phyloP scores from a whole-genome alignment of 2,329 filamentous ascomycete species.

The Xylariaceae sp. region DNA sequence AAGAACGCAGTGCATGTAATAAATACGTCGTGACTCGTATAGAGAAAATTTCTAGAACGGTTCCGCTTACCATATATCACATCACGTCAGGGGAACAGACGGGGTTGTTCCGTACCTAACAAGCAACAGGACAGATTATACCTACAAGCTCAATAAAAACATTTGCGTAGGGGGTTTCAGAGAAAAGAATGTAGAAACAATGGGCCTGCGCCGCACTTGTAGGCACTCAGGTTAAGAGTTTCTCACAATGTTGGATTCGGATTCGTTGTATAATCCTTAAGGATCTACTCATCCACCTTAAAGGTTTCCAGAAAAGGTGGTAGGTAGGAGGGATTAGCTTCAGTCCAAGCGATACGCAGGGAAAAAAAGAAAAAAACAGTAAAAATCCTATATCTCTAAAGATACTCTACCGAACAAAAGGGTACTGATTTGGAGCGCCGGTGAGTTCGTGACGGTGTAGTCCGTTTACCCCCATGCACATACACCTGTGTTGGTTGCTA shows the following conservation, averaged over 20 bases:
- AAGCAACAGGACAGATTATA: background rate
- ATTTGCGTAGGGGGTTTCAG: background rate
- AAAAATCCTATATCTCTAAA: background rate
- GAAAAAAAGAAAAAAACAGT: background rate
- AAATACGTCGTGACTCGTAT: background rate
- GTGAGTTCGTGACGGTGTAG: background rate
- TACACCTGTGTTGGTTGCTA: slow-evolving; percentile 16
- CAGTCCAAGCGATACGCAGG: background rate
- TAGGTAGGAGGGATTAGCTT: slow-evolving; percentile 19
- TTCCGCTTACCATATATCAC: background rate
- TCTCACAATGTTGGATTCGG: slow-evolving; percentile 20
- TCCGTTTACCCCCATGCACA: slow-evolving; percentile 13
- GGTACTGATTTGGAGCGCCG: background rate
- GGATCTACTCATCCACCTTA: slow-evolving; percentile 24
- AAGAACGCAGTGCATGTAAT: too few relatives aligned
- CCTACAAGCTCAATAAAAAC: background rate
- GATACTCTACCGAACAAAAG: background rate
- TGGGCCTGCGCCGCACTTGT: slow-evolving; percentile 17
- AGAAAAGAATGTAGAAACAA: slow-evolving; percentile 10
- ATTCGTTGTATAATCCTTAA: slow-evolving; percentile 23
- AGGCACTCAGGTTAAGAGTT: slow-evolving; percentile 18
- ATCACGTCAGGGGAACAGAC: background rate
- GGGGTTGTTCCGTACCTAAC: background rate
- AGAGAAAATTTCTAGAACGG: background rate
- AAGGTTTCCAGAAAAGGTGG: slow-evolving; percentile 18